These are phyloP conservation scores for Globisporangium parvum DNA, from an alignment of 352 stramenopile species.

Conservation along the genomic window DNA sequence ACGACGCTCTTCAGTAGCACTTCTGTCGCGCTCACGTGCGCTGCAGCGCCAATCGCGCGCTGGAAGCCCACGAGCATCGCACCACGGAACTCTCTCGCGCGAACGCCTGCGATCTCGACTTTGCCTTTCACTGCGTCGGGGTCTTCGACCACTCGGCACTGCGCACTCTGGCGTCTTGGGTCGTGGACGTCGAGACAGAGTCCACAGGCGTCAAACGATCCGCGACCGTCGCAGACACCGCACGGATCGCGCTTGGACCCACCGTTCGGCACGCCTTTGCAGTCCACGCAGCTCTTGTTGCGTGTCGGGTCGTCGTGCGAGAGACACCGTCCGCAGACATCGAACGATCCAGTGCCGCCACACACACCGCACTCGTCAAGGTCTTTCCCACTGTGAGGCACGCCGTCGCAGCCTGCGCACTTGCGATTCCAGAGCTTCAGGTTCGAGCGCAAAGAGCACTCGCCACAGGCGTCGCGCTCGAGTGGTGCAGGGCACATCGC, in stretches of 20 bases:
- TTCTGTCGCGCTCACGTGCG: neutral
- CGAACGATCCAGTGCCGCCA: constrained; percentile 22
- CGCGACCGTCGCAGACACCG: constrained; percentile 24
- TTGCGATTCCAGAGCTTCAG: constrained; percentile 17
- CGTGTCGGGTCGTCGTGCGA: constrained; percentile 15
- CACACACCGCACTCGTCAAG: constrained; percentile 26
- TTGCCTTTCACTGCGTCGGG: constrained; percentile 23
- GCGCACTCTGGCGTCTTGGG: constrained; percentile 22
- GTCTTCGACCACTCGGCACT: constrained; percentile 24
- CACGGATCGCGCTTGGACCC: constrained; percentile 16
- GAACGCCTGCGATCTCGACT: constrained; percentile 4
- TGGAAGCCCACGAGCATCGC: constrained; percentile 6
- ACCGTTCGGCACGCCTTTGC: constrained; percentile 22
- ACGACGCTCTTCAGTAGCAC: constrained; percentile 7
- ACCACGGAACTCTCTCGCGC: constrained; percentile 2
- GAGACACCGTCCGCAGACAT: constrained; percentile 24
- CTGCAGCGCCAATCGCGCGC: neutral
- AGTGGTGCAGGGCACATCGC: constrained; percentile 11
- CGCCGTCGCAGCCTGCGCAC: constrained; percentile 22
- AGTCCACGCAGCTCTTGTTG: constrained; percentile 22
- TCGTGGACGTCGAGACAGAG: constrained; percentile 28
- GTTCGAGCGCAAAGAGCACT: constrained; percentile 10
- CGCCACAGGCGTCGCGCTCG: constrained; percentile 21
- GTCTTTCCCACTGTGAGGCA: constrained; percentile 19
- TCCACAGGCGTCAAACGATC: constrained; percentile 31